Percentiles rank a stretch among this genome's conserved stretches.
Conservation (phyloP, 371 early-diverging fungal genomes). For the Mucor plumbeus region DNA sequence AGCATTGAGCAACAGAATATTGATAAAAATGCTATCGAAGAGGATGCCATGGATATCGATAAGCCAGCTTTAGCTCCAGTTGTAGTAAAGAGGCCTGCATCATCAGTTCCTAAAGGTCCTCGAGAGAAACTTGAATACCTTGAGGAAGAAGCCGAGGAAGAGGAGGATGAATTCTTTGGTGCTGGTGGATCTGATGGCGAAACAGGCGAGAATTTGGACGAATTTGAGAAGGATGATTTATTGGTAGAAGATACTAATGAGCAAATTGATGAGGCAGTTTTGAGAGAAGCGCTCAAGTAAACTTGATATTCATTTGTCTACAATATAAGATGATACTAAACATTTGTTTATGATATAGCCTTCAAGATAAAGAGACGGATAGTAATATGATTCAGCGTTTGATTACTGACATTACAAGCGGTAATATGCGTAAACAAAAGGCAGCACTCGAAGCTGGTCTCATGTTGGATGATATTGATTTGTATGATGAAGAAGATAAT, state of each 20-base stretch:
- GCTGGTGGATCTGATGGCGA: constrained; percentile 44
- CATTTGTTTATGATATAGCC: constrained; percentile 17
- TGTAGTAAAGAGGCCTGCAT: not conserved
- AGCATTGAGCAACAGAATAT: constrained; percentile 7
- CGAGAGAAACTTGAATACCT: constrained; percentile 35
- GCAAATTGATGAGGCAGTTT: constrained; percentile 39
- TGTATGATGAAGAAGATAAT: constrained; percentile 46
- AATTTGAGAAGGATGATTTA: constrained; percentile 50
- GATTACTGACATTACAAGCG: constrained; percentile 52
- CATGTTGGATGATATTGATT: constrained; percentile 47
- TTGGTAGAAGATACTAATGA: constrained; percentile 49
- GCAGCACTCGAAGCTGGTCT: constrained; percentile 44
- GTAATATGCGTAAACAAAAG: constrained; percentile 46
- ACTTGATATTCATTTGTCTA: not conserved
- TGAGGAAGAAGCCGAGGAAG: constrained; percentile 56
- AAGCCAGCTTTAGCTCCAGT: not conserved
- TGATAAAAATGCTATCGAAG: not conserved
- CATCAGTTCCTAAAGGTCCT: not conserved
- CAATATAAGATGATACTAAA: not conserved
- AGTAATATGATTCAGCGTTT: constrained; percentile 45
- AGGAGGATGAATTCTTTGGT: constrained; percentile 56
- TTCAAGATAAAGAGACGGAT: constrained; percentile 46
- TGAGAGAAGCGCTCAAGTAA: constrained; percentile 45
- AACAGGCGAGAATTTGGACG: constrained; percentile 43
- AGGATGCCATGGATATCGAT: constrained; percentile 25